Evolutionary conservation across 495 filamentous ascomycete genomes (phyloP).

Genomic region (Trichoderma orchidacearum): DNA sequence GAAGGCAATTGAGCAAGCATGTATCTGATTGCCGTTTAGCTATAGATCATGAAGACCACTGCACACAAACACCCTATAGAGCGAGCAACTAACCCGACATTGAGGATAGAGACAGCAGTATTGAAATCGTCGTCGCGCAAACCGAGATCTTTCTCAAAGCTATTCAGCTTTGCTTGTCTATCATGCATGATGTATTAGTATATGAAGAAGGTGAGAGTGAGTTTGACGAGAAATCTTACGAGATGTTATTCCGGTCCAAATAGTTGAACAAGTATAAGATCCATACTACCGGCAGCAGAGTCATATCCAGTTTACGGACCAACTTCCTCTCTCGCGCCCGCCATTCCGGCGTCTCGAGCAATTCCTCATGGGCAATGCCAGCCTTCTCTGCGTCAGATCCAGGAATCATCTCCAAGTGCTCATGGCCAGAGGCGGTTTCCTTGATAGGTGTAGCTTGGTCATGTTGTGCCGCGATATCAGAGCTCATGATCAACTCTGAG

Average conservation of each 20-base stretch:
- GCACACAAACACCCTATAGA: too few species aligned
- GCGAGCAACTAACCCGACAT: constrained; percentile 28
- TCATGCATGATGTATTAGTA: not conserved
- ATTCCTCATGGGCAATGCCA: not conserved
- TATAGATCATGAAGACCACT: too few species aligned
- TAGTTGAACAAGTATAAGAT: constrained; percentile 66
- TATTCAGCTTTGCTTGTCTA: constrained; percentile 8
- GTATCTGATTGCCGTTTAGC: constrained; percentile 28
- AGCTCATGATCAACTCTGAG: not conserved
- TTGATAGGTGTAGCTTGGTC: not conserved
- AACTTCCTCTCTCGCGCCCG: constrained; percentile 27
- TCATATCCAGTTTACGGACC: constrained; percentile 49
- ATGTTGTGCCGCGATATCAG: not conserved
- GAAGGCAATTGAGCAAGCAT: constrained; percentile 28
- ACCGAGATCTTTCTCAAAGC: constrained; percentile 27
- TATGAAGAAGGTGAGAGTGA: not conserved
- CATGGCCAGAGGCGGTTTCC: not conserved
- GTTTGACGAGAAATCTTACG: constrained; percentile 20
- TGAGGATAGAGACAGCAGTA: constrained; percentile 33
- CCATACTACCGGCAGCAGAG: constrained; percentile 41
- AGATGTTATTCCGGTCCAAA: constrained; percentile 46
- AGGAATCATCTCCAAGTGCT: not conserved
- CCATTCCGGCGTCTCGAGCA: not conserved
- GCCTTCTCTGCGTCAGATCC: not conserved
- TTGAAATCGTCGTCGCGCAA: constrained; percentile 38